Conservation (phyloP, 176 grass and related monocot species). For the Rhynchospora pubera region DNA sequence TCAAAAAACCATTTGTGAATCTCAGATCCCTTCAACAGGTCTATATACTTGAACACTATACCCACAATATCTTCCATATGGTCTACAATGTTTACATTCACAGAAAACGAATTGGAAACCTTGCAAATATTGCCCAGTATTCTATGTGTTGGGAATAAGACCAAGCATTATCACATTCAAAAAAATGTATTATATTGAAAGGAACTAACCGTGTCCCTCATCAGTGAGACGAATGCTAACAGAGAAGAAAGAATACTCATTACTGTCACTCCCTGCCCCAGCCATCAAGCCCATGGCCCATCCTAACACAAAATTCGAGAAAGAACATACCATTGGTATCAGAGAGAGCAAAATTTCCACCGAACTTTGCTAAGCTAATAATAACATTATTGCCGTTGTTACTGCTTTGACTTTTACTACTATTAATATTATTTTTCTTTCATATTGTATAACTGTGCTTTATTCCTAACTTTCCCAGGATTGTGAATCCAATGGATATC, state of each 20-base stretch:
- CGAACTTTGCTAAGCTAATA: background rate
- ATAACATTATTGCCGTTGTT: no score
- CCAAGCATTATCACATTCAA: conserved; percentile 7
- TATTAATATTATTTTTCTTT: background rate
- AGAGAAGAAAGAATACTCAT: conserved; percentile 74
- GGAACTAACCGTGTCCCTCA: conserved; percentile 64
- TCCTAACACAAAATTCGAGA: conserved; percentile 36
- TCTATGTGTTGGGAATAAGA: background rate
- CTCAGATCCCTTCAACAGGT: conserved; percentile 56
- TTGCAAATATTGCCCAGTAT: background rate
- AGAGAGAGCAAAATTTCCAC: conserved; percentile 24
- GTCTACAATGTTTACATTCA: conserved; percentile 36
- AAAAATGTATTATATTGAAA: conserved; percentile 1
- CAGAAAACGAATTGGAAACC: conserved; percentile 14
- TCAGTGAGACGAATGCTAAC: conserved; percentile 79
- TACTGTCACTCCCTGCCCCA: conserved; percentile 43
- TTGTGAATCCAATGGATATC: background rate
- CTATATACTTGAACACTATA: conserved; percentile 73
- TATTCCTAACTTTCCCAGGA: background rate
- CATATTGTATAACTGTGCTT: background rate
- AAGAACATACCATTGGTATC: background rate
- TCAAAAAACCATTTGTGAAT: conserved; percentile 86
- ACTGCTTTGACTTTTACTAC: no score
- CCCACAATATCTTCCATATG: conserved; percentile 88
- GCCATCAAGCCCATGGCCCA: conserved; percentile 73